Conservation (phyloP, 352 stramenopile genomes). For the Globisporangium echinulatum region DNA sequence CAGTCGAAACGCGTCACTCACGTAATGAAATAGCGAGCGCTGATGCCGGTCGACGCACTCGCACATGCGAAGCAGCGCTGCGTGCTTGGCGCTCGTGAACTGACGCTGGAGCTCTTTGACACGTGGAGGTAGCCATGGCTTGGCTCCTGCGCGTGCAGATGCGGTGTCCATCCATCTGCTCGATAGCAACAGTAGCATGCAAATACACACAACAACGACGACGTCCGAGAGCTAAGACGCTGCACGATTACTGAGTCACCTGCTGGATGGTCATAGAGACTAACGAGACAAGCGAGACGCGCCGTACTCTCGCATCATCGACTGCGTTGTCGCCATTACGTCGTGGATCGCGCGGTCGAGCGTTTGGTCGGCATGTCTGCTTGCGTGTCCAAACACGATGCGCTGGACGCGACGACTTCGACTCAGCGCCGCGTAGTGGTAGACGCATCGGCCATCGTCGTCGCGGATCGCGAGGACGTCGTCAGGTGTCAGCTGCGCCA, state of each 20-base stretch:
- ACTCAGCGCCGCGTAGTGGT: slow-evolving; percentile 47
- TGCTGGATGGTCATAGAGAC: too few relatives aligned
- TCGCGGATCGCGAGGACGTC: slow-evolving; percentile 31
- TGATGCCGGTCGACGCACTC: slow-evolving; percentile 24
- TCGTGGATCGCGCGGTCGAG: slow-evolving; percentile 20
- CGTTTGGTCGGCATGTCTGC: slow-evolving; percentile 16
- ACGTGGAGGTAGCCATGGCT: slow-evolving; percentile 30
- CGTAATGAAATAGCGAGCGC: slow-evolving; percentile 57
- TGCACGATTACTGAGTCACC: too few relatives aligned
- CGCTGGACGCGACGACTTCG: slow-evolving; percentile 9
- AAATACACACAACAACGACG: too few relatives aligned
- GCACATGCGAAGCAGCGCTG: slow-evolving; percentile 27
- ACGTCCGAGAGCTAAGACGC: too few relatives aligned
- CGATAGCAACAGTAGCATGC: too few relatives aligned
- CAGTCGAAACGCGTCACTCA: slow-evolving; percentile 12
- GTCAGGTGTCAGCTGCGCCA: slow-evolving; percentile 18
- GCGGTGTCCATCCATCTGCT: slow-evolving; percentile 10
- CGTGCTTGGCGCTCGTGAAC: slow-evolving; percentile 14
- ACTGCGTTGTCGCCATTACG: slow-evolving; percentile 26
- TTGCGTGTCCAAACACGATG: slow-evolving; percentile 29
- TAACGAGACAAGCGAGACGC: not conserved
- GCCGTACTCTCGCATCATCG: slow-evolving; percentile 16
- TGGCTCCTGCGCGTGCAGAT: slow-evolving; percentile 4
- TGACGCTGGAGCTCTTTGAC: slow-evolving; percentile 35
- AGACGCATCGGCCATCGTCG: slow-evolving; percentile 20